Evolutionary conservation across 2,329 filamentous ascomycete genomes (phyloP), one percentile per base, ranked within the genome.

Genomic region (Purpureocillium takamizusanense): DNA sequence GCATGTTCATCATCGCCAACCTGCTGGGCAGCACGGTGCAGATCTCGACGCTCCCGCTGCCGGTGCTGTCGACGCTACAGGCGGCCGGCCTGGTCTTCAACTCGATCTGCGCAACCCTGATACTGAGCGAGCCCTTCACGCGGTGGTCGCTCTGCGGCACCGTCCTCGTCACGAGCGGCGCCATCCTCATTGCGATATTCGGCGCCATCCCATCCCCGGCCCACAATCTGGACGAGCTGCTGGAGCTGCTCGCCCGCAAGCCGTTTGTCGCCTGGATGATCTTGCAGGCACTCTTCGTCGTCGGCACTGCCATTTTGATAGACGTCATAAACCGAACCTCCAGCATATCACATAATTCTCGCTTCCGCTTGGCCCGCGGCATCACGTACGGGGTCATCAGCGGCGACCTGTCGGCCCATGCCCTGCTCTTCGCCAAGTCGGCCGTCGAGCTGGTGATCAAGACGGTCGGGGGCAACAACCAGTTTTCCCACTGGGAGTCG

Each of bases 31-130:
- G 89, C 65, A 90, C 87, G 29, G 92, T 98, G 42, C 92, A 98
- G 64, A 97, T 98, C 57, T 95, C 92, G 23, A 95, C 90, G 1
- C 72, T 98, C 33, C 92, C 92, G 13, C 71, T 98, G 16, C 92
- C 92, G 15, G 88, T 98, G 6, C 76, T 98, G 27, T 97, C 90
- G 40, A 95, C 92, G 1, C 70, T 98, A 29, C 92, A 98, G 66
- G 90, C 90, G 14, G 94, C 90, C 4, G 92, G 92, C 33, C 74
- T 98, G 39, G 92, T 98, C 45, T 98, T 98, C 72, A 98, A 98
- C 69, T 95, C 90, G 41, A 87, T 97, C 61, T 95, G 94, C 71
- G 92, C 92, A 44, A 94, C 88, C 33, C 67, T 97, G 41, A 86
- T 97, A 53, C 75, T 98, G 35, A 82, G 84, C 54, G 90, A 98